Conservation (phyloP, 176 grass and related monocot genomes). For the Bothriochloa decipiens region DNA sequence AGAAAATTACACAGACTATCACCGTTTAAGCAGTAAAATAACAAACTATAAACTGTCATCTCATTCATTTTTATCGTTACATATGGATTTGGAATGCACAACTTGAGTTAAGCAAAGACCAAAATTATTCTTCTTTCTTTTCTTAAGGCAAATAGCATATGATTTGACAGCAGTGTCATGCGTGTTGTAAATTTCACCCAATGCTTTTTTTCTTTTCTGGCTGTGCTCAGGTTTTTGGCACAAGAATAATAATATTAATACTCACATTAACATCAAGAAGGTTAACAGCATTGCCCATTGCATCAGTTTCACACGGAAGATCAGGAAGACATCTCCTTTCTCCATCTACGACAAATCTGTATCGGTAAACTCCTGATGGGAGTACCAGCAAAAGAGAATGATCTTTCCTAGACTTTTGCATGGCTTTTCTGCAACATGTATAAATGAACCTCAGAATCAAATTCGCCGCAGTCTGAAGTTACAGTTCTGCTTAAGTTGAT, state of each 20-base stretch:
- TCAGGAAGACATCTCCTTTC: constrained; percentile 77
- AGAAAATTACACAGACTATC: background rate
- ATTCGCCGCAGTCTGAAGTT: background rate
- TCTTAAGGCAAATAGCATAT: background rate
- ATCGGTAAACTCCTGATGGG: constrained; percentile 87
- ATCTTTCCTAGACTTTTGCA: constrained; percentile 95
- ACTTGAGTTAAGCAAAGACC: background rate
- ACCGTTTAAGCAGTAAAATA: constrained; percentile 13
- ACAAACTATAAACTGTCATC: background rate
- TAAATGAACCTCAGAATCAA: constrained; percentile 35
- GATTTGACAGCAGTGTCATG: background rate
- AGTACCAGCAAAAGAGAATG: constrained; percentile 86
- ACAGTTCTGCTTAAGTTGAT: constrained; percentile 11
- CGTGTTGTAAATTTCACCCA: background rate
- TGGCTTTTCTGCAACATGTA: constrained; percentile 66
- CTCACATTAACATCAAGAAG: constrained; percentile 98
- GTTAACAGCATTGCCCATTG: constrained; percentile 74
- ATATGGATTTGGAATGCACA: background rate
- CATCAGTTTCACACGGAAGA: constrained; percentile 80
- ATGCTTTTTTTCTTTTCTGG: background rate
- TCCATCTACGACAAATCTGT: constrained; percentile 93
- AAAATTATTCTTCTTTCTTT: constrained; percentile 16
- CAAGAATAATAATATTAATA: constrained; percentile 21
- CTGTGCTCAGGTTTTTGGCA: background rate
- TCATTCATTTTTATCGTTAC: background rate